Conservation (phyloP, 2,329 filamentous ascomycete genomes). For the Didymella glomerata region DNA sequence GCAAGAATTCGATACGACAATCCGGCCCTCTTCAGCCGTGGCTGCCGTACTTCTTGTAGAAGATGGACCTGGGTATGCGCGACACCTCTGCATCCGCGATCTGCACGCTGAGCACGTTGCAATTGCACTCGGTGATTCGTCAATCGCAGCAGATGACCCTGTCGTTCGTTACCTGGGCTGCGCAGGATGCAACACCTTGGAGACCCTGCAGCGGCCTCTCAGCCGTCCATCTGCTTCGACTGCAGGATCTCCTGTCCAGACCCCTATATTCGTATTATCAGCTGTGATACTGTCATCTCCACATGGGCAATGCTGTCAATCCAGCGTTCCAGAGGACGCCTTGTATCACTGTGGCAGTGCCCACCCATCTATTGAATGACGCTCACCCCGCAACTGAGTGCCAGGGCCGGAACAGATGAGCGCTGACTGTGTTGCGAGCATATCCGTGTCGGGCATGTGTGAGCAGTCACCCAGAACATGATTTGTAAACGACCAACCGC, state of each 20-base stretch:
- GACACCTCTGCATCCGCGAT: slow-evolving; percentile 41
- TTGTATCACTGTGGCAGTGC: slow-evolving; percentile 22
- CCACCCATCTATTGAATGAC: slow-evolving; percentile 21
- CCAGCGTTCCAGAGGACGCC: slow-evolving; percentile 27
- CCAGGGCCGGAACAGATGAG: slow-evolving; percentile 12
- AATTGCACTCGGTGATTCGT: slow-evolving; percentile 45
- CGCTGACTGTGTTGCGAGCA: slow-evolving; percentile 22
- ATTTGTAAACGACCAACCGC: slow-evolving; percentile 15
- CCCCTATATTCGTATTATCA: slow-evolving; percentile 33
- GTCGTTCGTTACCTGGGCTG: slow-evolving; percentile 29
- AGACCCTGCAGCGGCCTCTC: slow-evolving; percentile 47
- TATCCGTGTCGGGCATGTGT: slow-evolving; percentile 13
- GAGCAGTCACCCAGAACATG: slow-evolving; percentile 6
- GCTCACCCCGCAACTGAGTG: slow-evolving; percentile 22
- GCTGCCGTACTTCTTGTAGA: slow-evolving; percentile 12
- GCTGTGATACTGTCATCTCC: slow-evolving; percentile 38
- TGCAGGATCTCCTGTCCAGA: slow-evolving; percentile 40
- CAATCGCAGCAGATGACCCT: slow-evolving; percentile 45
- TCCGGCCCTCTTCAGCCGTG: slow-evolving; percentile 18
- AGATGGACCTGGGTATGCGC: slow-evolving; percentile 29
- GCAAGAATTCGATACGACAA: slow-evolving; percentile 10
- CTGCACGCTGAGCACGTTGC: slow-evolving; percentile 38
- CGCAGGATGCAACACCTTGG: slow-evolving; percentile 31
- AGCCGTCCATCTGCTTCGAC: slow-evolving; percentile 29
- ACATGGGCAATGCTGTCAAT: slow-evolving; percentile 27